phyloP scores from a whole-genome alignment of 495 filamentous ascomycete genomes.

The Rhypophila decipiens region DNA sequence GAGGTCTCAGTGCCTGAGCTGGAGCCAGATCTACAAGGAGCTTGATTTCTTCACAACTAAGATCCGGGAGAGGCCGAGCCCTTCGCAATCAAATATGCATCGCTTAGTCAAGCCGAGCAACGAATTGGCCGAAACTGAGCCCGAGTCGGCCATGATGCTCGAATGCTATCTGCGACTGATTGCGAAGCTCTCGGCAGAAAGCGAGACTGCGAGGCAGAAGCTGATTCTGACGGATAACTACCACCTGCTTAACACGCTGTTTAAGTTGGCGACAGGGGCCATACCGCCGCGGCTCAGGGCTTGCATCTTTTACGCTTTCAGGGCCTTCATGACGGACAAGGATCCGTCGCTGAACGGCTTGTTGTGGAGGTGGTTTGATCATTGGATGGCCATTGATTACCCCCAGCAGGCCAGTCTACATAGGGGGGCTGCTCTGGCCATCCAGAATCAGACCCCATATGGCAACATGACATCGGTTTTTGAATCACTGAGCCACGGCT shows the following conservation, averaged over 20 bases:
- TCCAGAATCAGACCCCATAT: conserved; percentile 35
- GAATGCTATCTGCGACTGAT: conserved; percentile 88
- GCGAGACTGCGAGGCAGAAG: conserved; percentile 59
- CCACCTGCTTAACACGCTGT: conserved; percentile 57
- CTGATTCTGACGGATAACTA: conserved; percentile 58
- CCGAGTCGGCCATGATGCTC: conserved; percentile 84
- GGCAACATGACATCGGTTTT: conserved; percentile 43
- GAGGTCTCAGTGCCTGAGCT: conserved; percentile 74
- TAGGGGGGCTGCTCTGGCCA: conserved; percentile 24
- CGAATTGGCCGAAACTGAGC: conserved; percentile 59
- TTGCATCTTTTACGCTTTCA: conserved; percentile 63
- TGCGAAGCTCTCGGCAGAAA: conserved; percentile 66
- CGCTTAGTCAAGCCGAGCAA: conserved; percentile 50
- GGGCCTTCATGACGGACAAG: conserved; percentile 62
- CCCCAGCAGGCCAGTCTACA: conserved; percentile 29
- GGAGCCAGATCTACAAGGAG: conserved; percentile 88
- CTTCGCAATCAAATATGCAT: conserved; percentile 48
- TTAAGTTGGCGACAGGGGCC: conserved; percentile 60
- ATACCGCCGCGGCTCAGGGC: conserved; percentile 71
- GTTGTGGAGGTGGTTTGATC: conserved; percentile 67
- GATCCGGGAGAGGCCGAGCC: conserved; percentile 56
- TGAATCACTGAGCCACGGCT: conserved; percentile 58
- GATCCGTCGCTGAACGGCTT: conserved; percentile 48
- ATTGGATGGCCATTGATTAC: conserved; percentile 58
- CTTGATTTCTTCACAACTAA: conserved; percentile 66